Percentiles rank a stretch among this genome's conserved stretches.
phyloP scores from a whole-genome alignment of 73 alveolate species.

The Effrenium voratum region DNA sequence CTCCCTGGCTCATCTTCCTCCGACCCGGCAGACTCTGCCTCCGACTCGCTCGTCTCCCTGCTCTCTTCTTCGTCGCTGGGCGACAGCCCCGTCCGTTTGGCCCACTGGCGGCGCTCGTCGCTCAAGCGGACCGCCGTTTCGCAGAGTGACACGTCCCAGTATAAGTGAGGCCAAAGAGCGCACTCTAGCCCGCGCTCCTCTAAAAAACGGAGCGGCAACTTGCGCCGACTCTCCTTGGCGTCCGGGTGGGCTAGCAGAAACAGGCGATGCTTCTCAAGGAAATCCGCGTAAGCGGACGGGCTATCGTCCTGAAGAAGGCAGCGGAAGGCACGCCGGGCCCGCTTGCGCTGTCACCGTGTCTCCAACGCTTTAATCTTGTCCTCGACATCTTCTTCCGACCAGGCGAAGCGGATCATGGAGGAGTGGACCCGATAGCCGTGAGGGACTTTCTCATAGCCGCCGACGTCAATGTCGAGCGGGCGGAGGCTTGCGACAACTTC shows the following conservation, averaged over 20 bases:
- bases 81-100: neutral
- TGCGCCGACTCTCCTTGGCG: neutral
- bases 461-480: neutral
- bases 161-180: neutral
- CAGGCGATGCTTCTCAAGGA: neutral
- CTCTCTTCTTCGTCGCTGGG: neutral
- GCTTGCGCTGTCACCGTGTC: neutral
- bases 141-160: neutral
- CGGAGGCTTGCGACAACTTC: neutral
- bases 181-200: neutral
- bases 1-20: neutral
- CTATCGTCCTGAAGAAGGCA: neutral
- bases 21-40: neutral
- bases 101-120: neutral
- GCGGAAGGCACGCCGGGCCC: neutral
- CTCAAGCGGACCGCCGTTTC: neutral
- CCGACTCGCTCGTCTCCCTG: neutral
- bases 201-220: neutral
- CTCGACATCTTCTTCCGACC: neutral
- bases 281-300: neutral
- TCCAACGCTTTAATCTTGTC: neutral
- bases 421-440: slow-evolving; percentile 14
- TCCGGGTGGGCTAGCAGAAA: neutral
- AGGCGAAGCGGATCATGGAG: neutral
- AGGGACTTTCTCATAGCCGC: neutral